Conservation (phyloP, 2,329 filamentous ascomycete genomes). For the Macrophomina tecta region DNA sequence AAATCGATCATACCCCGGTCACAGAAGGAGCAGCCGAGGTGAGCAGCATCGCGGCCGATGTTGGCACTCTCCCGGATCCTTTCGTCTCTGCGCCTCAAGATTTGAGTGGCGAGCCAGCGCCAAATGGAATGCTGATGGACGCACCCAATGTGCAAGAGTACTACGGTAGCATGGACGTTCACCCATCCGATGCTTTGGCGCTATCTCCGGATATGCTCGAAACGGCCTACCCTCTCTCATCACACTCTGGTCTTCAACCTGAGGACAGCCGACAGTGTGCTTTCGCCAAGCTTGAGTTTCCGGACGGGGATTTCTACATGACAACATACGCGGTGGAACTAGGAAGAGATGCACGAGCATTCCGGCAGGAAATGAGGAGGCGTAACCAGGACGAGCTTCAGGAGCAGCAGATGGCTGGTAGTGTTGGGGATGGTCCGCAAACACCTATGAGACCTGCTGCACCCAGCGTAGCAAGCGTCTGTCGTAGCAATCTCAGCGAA, state of each 20-base stretch:
- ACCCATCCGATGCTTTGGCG: constrained; percentile 21
- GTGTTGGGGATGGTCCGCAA: constrained; percentile 26
- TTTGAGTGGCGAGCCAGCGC: not conserved
- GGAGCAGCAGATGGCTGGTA: constrained; percentile 46
- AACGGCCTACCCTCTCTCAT: not conserved
- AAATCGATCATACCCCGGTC: not conserved
- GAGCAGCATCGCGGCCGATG: not conserved
- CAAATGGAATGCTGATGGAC: constrained; percentile 4
- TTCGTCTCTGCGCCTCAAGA: constrained; percentile 5
- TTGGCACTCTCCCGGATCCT: constrained; percentile 3
- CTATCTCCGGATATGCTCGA: constrained; percentile 24
- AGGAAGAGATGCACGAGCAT: constrained; percentile 70
- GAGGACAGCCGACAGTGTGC: constrained; percentile 48
- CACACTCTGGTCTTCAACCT: not conserved
- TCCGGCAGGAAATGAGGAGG: constrained; percentile 51
- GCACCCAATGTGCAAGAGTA: constrained; percentile 1
- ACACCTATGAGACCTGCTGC: constrained; percentile 30
- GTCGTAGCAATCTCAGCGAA: constrained; percentile 36
- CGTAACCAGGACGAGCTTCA: constrained; percentile 52
- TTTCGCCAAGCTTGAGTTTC: constrained; percentile 72
- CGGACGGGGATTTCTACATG: constrained; percentile 80
- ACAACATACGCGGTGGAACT: constrained; percentile 75
- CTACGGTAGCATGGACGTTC: constrained; percentile 22
- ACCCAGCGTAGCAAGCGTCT: constrained; percentile 26
- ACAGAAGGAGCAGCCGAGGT: not conserved